Evolutionary conservation across 768 basidiomycete species (phyloP).

Genomic region (Daedalea quercina): DNA sequence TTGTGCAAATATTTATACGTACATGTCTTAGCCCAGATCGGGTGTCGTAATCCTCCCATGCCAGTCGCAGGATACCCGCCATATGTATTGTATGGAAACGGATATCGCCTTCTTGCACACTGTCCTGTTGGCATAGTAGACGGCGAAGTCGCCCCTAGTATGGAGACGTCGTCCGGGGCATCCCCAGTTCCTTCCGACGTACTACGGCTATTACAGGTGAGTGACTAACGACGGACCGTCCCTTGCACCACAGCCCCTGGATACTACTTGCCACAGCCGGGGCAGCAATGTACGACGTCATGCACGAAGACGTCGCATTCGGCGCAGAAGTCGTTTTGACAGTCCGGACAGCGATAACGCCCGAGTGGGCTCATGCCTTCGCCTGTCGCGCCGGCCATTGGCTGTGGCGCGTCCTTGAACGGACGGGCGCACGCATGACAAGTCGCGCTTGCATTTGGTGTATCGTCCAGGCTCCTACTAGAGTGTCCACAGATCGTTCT

Average conservation of each 20-base stretch:
- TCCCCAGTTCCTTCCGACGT: no score
- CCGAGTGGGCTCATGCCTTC: constrained; percentile 81
- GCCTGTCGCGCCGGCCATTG: constrained; percentile 28
- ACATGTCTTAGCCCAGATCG: constrained; percentile 7
- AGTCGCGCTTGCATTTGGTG: constrained; percentile 25
- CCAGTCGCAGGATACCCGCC: constrained; percentile 1
- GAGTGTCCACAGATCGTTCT: constrained; percentile 1
- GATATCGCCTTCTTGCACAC: not conserved
- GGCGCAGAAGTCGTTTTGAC: constrained; percentile 81
- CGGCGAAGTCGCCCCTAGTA: constrained; percentile 2
- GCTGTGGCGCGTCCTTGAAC: constrained; percentile 42
- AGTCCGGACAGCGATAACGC: constrained; percentile 86
- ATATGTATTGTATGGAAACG: not conserved
- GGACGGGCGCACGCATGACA: constrained; percentile 80
- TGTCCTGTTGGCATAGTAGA: not conserved
- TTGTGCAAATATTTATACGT: constrained; percentile 5
- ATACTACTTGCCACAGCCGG: constrained; percentile 61
- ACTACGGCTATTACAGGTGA: no score
- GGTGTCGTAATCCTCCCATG: not conserved
- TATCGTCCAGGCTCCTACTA: constrained; percentile 36
- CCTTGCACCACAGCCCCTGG: no score
- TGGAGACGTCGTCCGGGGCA: not conserved
- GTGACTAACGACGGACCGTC: no score
- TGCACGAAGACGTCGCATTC: constrained; percentile 98
- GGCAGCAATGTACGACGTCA: constrained; percentile 92